Evolutionary conservation across 2,329 filamentous ascomycete genomes (phyloP).

Genomic region (Botrytis porri): DNA sequence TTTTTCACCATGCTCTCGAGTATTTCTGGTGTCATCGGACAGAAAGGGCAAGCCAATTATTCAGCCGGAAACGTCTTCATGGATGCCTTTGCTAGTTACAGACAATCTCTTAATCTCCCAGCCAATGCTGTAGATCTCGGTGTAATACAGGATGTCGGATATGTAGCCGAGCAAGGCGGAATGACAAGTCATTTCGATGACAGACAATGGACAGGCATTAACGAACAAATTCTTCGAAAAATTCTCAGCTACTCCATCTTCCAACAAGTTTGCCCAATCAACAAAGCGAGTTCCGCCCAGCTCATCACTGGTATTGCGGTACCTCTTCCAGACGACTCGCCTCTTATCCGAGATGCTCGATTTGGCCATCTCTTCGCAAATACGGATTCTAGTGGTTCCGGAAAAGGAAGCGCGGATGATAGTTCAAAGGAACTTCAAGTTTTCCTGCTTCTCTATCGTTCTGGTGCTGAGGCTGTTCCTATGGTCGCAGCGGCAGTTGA

Average conservation of each 20-base stretch:
- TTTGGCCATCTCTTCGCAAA: background rate
- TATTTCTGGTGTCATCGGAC: conserved; percentile 38
- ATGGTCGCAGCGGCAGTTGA: background rate
- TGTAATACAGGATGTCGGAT: conserved; percentile 39
- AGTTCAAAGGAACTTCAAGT: no score
- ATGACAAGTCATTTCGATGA: background rate
- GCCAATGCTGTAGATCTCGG: background rate
- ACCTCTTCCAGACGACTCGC: background rate
- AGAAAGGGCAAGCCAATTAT: conserved; percentile 46
- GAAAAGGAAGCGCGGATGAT: no score
- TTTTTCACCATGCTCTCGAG: conserved; percentile 44
- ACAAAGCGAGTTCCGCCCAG: background rate
- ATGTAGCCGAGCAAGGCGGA: conserved; percentile 17
- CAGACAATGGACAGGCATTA: background rate
- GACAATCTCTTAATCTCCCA: background rate
- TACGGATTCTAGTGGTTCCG: no score
- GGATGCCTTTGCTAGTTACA: conserved; percentile 31
- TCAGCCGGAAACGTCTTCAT: conserved; percentile 50
- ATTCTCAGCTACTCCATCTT: conserved; percentile 1
- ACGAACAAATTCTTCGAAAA: background rate
- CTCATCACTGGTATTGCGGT: background rate
- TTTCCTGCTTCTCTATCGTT: no score
- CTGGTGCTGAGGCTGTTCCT: no score
- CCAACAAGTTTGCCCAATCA: background rate
- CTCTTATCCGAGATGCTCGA: background rate